Evolutionary conservation across 176 grass and related monocot species (phyloP).

Genomic region (Echinochloa phyllopogon): DNA sequence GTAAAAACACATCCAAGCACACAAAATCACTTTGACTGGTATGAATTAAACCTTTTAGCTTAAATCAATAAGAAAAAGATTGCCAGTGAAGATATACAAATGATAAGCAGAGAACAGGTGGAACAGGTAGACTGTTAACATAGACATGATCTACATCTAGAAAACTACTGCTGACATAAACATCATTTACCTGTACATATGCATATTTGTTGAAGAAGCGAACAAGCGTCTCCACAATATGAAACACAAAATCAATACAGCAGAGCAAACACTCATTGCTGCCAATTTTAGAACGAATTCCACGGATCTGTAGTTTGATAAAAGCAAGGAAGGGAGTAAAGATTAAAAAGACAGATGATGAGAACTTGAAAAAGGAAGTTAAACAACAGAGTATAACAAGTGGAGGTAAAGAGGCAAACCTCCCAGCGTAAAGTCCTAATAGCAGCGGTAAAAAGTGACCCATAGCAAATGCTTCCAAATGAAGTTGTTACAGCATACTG

Average conservation of each 20-base stretch:
- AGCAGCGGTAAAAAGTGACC: constrained; percentile 96
- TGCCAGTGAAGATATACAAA: not conserved
- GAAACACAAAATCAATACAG: constrained; percentile 97
- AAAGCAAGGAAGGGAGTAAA: not conserved
- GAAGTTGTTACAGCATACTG: constrained; percentile 86
- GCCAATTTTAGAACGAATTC: constrained; percentile 93
- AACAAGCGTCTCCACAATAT: constrained; percentile 94
- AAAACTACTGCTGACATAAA: constrained; percentile 12
- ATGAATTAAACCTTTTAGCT: not conserved
- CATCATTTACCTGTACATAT: constrained; percentile 84
- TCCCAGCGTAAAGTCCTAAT: constrained; percentile 96
- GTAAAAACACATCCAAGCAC: not conserved
- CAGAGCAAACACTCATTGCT: constrained; percentile 94
- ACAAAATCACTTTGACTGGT: not conserved
- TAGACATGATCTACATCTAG: constrained; percentile 9
- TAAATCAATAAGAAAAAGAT: constrained; percentile 10
- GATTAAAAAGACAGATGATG: not conserved
- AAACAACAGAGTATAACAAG: constrained; percentile 1
- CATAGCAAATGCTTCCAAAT: constrained; percentile 99
- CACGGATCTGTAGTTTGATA: constrained; percentile 72
- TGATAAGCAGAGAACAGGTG: constrained; percentile 31
- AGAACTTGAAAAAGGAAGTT: not conserved
- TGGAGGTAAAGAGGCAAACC: constrained; percentile 57
- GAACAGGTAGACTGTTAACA: constrained; percentile 4
- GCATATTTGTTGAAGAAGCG: constrained; percentile 99